Base-by-base conservation (phyloP, 805 yeast species). In the Metschnikowia koreensis region DNA sequence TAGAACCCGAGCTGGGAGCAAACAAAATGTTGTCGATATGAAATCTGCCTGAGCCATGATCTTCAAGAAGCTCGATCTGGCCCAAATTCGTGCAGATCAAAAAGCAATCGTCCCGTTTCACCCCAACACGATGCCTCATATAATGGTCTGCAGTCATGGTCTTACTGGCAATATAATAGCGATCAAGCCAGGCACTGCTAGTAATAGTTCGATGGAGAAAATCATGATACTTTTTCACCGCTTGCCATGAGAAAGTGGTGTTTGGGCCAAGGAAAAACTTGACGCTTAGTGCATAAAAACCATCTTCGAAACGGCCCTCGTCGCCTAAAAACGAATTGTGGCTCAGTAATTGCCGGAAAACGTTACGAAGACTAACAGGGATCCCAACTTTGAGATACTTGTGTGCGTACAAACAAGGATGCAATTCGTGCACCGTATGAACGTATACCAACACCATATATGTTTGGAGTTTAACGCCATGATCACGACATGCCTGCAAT, bases 361-460 rank as follows among this genome's bases (percentile, higher is more conserved):
- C 22, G 43, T 43, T 48, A 11, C 51, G 31, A 36, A 48, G 39
- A 22, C 47, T 48, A 17, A 17, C 51, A 6, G 46, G 47, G 15
- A 43, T 13, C 26, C 39, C 43, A 17, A 42, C 33, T 17, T 38
- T 48, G 17, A 48, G 33, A 13, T 16, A 48, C 34, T 48, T 42
- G 22, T 48, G 39, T 7, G 42, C 29, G 34, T 48, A 48, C 13
- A 42, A 33, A 10, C 39, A 43, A 6, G 51, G 51, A 31, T 42
- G 38, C 16, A 48, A 11, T 17, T 38, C 42, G 26, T 37, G 51
- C 16, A 48, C 38, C 15, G 51, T 48, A 15, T 40, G 39, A n/a
- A 43, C 28, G 13, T 48, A 48, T 10, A 45, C 47, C 7, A 48
- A 34, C 15, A 38, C 12, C 31, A 48, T n/a, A 4, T 41, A 37